Evolutionary conservation across 352 stramenopile species (phyloP).

Genomic region (Stephanocyclus meneghinianus): DNA sequence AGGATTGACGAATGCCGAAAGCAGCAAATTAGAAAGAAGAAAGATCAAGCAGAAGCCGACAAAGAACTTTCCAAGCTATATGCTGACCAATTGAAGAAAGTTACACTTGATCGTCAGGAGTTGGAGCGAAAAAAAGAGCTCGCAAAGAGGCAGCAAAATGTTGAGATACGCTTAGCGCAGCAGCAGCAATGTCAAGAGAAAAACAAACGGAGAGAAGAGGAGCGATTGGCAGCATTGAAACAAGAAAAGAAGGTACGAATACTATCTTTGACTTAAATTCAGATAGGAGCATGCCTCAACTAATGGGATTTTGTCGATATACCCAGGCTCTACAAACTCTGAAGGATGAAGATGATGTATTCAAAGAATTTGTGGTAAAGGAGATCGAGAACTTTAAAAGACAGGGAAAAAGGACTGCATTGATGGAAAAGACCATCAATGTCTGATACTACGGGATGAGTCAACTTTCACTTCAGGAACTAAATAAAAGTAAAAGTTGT

Average conservation of each 20-base stretch:
- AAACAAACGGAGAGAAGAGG: conserved; percentile 13
- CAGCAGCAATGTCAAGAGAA: conserved; percentile 45
- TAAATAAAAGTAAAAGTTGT: background rate
- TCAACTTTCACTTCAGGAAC: background rate
- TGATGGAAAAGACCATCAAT: conserved; percentile 38
- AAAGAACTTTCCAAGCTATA: conserved; percentile 44
- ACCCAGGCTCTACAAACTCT: conserved; percentile 32
- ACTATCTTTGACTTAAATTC: background rate
- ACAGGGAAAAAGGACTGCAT: conserved; percentile 35
- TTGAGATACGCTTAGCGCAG: conserved; percentile 35
- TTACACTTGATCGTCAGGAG: conserved; percentile 23
- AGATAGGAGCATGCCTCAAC: background rate
- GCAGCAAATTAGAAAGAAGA: conserved; percentile 42
- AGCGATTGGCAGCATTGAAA: conserved; percentile 22
- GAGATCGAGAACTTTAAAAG: conserved; percentile 50
- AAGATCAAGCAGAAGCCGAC: conserved; percentile 36
- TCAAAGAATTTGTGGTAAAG: conserved; percentile 41
- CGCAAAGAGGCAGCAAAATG: conserved; percentile 40
- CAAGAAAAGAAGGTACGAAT: conserved; percentile 39
- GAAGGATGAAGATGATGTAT: conserved; percentile 53
- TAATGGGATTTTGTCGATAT: background rate
- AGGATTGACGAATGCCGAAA: conserved; percentile 44
- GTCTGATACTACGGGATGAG: background rate
- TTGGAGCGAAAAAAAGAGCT: conserved; percentile 39
- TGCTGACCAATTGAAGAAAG: conserved; percentile 32